Evolutionary conservation across 2,329 filamentous ascomycete species (phyloP).

Genomic region (Fusarium sp.): DNA sequence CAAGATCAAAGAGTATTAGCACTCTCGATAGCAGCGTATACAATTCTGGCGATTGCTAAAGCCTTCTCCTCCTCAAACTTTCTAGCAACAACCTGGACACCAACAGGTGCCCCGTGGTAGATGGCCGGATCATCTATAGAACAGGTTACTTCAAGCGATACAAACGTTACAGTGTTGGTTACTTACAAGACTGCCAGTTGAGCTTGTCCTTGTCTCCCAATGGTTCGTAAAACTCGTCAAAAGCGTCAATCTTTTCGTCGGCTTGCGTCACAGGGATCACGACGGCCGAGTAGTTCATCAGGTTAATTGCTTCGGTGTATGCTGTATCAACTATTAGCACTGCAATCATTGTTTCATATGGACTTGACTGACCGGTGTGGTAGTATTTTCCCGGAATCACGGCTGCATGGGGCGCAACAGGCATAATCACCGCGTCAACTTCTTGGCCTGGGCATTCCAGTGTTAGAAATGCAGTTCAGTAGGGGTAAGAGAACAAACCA

Average conservation of each 20-base stretch:
- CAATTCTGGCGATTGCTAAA: slow-evolving; percentile 9
- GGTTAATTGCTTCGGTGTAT: slow-evolving; percentile 57
- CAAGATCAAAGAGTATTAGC: not conserved
- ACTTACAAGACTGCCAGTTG: slow-evolving; percentile 61
- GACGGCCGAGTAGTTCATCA: slow-evolving; percentile 65
- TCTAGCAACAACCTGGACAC: slow-evolving; percentile 20
- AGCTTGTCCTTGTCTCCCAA: slow-evolving; percentile 54
- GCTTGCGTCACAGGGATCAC: slow-evolving; percentile 66
- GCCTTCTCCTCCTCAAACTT: slow-evolving; percentile 36
- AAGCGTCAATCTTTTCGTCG: slow-evolving; percentile 60
- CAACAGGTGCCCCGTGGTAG: slow-evolving; percentile 25
- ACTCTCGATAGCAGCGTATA: not conserved
- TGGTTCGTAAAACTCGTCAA: slow-evolving; percentile 51
- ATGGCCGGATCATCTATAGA: slow-evolving; percentile 6
- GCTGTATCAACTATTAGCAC: slow-evolving; percentile 19
- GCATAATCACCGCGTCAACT: slow-evolving; percentile 66
- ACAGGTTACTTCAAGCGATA: not conserved
- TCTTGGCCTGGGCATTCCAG: slow-evolving; percentile 49
- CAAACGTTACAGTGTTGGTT: not conserved
- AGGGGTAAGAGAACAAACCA: slow-evolving; percentile 47
- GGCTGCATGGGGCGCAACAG: slow-evolving; percentile 61
- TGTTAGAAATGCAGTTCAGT: not conserved
- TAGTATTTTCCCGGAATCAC: slow-evolving; percentile 59
- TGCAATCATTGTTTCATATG: accelerated
- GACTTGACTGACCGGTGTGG: slow-evolving; percentile 36